Base-by-base conservation (phyloP, 495 filamentous ascomycete genomes). In the Elaphomyces granulatus region DNA sequence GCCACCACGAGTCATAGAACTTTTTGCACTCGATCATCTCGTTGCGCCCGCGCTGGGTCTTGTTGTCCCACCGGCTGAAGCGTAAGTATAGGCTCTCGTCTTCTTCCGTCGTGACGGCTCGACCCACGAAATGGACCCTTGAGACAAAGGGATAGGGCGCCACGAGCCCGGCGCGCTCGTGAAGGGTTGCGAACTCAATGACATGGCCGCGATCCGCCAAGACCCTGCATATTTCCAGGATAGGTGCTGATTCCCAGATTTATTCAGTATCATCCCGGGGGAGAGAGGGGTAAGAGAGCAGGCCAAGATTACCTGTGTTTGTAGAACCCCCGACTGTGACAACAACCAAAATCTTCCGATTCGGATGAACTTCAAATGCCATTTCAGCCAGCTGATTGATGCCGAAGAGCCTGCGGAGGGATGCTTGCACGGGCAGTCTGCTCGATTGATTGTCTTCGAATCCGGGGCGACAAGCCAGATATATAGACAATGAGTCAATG, bases 101-200 rank as follows among this genome's bases (percentile, higher is more conserved):
- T 40, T 53, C 38, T 19, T 51, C 47, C 2, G 34, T 30, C 6
- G 47, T 49, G 9, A 49, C 44, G n/a, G 44, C 45, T 3, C 40
- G 36, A 14, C 52, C 52, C 8, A 55, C 20, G 0, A 51, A 36
- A 40, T 58, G 49, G 12, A 46, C 20, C 28, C 42, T 49, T 32
- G 44, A 50, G 19, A 60, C 21, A 43, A 58, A 63, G 2, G 34
- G 38, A 43, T 53, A 61, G 17, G 30, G 23, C 6, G 51, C 42
- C 15, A 50, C 39, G 53, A 54, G 60, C 40, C 45, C 34, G 40
- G 60, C 58, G 31, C 59, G 56, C 6, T 52, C 54, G 6, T 55
- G 38, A 18, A 60, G 50, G 9, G 60, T 63, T 12, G 62, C 60
- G 12, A 66, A 61, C 28, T 57, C 52, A 31, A 64, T 44, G 9